Conservation (phyloP, 495 filamentous ascomycete species). For the Darksidea phi region DNA sequence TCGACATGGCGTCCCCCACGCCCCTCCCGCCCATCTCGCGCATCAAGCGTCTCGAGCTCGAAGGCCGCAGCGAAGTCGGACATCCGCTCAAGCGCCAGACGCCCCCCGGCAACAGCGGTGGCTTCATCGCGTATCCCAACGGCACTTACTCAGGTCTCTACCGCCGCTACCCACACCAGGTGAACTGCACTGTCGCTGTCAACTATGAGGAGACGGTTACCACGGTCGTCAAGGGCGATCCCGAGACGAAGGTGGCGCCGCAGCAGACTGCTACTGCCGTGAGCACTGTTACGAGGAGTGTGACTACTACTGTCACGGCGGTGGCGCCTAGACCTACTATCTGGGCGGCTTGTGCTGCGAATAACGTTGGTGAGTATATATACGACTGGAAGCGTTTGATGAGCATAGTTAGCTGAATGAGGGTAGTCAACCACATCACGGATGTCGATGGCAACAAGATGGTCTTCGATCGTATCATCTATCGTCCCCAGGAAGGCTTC, state of each 20-base stretch:
- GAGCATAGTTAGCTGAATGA: background rate
- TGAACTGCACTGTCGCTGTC: background rate
- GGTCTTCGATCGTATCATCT: constrained; percentile 12
- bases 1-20: background rate
- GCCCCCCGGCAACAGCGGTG: background rate
- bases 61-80: background rate
- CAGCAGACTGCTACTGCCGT: background rate
- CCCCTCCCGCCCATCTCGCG: background rate
- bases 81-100: constrained; percentile 16
- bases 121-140: constrained; percentile 7
- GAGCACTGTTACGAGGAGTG: background rate
- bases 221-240: background rate
- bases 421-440: constrained; percentile 6
- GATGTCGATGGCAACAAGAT: constrained; percentile 5
- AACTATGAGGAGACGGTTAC: background rate
- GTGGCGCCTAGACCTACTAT: background rate
- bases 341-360: constrained; percentile 10
- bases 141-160: constrained; percentile 2
- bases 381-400: no score
- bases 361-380: constrained; percentile 20
- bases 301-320: constrained; percentile 10
- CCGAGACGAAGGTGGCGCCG: background rate
- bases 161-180: constrained; percentile 6
- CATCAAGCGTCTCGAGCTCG: background rate
- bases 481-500: constrained; percentile 7